Conservation (phyloP, 257 asterid genomes). For the Coffea eugenioides region DNA sequence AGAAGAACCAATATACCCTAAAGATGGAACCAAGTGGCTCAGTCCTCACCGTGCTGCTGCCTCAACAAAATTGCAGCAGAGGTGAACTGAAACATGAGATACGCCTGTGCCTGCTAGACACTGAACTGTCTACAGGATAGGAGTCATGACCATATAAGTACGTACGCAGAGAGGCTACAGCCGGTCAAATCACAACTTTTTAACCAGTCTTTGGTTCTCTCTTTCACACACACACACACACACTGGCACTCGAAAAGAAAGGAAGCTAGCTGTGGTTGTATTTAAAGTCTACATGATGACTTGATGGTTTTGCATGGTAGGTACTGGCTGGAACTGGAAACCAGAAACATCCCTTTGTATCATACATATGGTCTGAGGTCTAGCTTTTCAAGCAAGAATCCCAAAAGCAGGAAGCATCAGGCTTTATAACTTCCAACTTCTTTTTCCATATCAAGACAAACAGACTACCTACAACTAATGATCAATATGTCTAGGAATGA, state of each 20-base stretch:
- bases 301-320: constrained; percentile 4
- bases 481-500: constrained; percentile 28
- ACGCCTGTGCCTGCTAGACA: not conserved
- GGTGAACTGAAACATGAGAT: not conserved
- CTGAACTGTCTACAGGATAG: not conserved
- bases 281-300: not conserved
- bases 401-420: constrained; percentile 8
- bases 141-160: too few species aligned
- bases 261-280: not conserved
- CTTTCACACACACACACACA: not conserved
- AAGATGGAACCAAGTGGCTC: constrained; percentile 5
- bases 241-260: not conserved
- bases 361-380: not conserved
- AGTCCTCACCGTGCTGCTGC: not conserved
- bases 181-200: constrained; percentile 31
- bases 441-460: constrained; percentile 12
- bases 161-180: not conserved
- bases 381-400: constrained; percentile 17
- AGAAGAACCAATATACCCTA: not conserved
- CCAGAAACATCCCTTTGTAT: constrained; percentile 5
- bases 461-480: not conserved
- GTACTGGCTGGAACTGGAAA: not conserved
- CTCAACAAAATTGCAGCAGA: not conserved
- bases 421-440: not conserved
- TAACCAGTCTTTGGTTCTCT: not conserved